A percentile compares a stretch with the other conserved stretches of the same genome.
These are phyloP conservation scores for Picochlorum costavermella DNA, from an alignment of 139 green algal species.

Conservation along the genomic window DNA sequence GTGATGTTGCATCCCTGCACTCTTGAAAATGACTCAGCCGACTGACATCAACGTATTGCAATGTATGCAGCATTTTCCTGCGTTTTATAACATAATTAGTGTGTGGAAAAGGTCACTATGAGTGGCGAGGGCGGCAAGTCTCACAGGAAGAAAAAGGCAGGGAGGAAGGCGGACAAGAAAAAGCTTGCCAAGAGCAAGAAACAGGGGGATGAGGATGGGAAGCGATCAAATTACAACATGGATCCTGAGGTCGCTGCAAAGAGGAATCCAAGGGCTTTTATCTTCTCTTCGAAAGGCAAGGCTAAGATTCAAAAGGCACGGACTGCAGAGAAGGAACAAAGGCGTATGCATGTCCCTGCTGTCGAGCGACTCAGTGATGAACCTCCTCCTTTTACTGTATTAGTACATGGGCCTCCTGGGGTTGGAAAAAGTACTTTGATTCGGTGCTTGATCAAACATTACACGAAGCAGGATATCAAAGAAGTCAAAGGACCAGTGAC, in stretches of 20 bases:
- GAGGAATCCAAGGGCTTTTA: constrained; percentile 70
- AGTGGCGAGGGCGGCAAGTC: constrained; percentile 13
- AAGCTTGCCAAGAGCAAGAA: constrained; percentile 54
- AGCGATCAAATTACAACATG: constrained; percentile 9
- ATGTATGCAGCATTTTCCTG: no score
- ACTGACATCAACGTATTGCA: no score
- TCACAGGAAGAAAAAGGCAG: constrained; percentile 64
- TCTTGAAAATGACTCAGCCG: no score
- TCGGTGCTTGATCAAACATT: constrained; percentile 91
- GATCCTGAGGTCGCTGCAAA: constrained; percentile 16
- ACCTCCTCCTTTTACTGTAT: constrained; percentile 84
- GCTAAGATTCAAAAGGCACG: constrained; percentile 57
- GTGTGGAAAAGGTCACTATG: no score
- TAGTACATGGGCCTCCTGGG: constrained; percentile 88
- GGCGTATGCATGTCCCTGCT: constrained; percentile 73
- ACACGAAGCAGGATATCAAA: constrained; percentile 76
- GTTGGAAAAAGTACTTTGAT: constrained; percentile 92
- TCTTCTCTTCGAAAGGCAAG: constrained; percentile 46
- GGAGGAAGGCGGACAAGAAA: constrained; percentile 60
- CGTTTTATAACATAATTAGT: no score
- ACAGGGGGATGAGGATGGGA: constrained; percentile 26
- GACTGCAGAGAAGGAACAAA: constrained; percentile 83
- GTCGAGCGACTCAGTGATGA: constrained; percentile 60
- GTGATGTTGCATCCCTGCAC: no score
- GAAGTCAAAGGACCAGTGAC: constrained; percentile 91